Percentiles rank a stretch among this genome's conserved stretches.
Evolutionary conservation across 75 land plant species (phyloP).

Genomic region (Sequoiadendron giganteum): DNA sequence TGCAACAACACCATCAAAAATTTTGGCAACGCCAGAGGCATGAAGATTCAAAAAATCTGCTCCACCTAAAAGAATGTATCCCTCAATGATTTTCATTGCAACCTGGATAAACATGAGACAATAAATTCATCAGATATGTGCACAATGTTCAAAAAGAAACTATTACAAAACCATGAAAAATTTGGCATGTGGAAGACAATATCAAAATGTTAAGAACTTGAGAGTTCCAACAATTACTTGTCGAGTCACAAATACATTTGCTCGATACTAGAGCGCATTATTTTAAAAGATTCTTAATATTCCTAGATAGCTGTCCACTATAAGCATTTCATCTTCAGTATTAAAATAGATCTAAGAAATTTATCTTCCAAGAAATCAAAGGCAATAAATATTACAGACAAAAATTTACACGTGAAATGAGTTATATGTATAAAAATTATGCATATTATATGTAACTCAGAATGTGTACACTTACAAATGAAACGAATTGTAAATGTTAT

Average conservation of each 20-base stretch:
- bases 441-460: neutral
- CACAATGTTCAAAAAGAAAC: neutral
- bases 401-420: neutral
- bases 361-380: neutral
- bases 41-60: constrained; percentile 72
- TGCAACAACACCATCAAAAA: constrained; percentile 76
- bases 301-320: neutral
- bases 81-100: constrained; percentile 71
- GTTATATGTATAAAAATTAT: no score
- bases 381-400: neutral
- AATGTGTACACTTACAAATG: neutral
- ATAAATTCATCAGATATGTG: neutral
- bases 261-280: neutral
- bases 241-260: neutral
- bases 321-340: neutral
- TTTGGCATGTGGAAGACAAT: neutral
- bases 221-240: neutral
- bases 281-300: neutral
- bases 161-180: neutral
- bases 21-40: constrained; percentile 66
- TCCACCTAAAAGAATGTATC: constrained; percentile 88
- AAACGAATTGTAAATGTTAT: neutral
- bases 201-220: neutral
- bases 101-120: constrained; percentile 43
- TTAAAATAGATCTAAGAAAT: neutral